Evolutionary conservation across 345 rosid genomes (phyloP).

Genomic region (Balakata baccata): DNA sequence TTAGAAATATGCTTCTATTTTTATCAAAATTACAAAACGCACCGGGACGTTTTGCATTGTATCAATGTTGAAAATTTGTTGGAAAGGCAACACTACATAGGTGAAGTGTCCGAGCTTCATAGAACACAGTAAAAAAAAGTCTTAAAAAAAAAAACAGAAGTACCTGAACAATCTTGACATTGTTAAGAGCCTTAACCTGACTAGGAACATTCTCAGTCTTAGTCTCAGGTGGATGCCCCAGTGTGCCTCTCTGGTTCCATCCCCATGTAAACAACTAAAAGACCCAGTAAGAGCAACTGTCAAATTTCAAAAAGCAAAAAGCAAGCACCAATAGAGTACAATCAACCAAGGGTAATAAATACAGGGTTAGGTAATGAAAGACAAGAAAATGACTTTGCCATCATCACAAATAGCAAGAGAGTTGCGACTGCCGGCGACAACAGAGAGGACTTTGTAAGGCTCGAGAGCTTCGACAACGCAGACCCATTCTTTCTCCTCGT

Average conservation of each 20-base stretch:
- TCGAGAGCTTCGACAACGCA: slow-evolving; percentile 68
- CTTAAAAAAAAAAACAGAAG: neutral
- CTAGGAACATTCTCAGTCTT: slow-evolving; percentile 87
- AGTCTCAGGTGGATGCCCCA: slow-evolving; percentile 88
- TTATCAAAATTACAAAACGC: too few species aligned
- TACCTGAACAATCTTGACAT: slow-evolving; percentile 86
- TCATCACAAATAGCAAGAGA: slow-evolving; percentile 96
- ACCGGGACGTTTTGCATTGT: too few species aligned
- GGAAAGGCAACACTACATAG: too few species aligned
- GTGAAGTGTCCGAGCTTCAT: too few species aligned
- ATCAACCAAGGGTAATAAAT: neutral
- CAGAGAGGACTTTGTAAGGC: slow-evolving; percentile 62
- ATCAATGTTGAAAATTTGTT: too few species aligned
- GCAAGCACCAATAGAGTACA: neutral
- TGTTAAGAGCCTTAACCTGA: slow-evolving; percentile 43
- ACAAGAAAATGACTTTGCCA: slow-evolving; percentile 59
- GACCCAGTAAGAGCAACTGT: neutral
- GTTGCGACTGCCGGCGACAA: slow-evolving; percentile 95
- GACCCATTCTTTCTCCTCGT: slow-evolving; percentile 81
- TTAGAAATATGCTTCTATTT: too few species aligned
- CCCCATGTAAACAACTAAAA: slow-evolving; percentile 97
- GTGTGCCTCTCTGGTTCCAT: slow-evolving; percentile 98
- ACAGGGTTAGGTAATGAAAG: neutral
- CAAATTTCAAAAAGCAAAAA: slow-evolving; percentile 12
- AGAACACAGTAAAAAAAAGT: neutral